These are phyloP conservation scores for Serpula lacrymans DNA, from an alignment of 768 basidiomycete genomes.

Conservation along the genomic window DNA sequence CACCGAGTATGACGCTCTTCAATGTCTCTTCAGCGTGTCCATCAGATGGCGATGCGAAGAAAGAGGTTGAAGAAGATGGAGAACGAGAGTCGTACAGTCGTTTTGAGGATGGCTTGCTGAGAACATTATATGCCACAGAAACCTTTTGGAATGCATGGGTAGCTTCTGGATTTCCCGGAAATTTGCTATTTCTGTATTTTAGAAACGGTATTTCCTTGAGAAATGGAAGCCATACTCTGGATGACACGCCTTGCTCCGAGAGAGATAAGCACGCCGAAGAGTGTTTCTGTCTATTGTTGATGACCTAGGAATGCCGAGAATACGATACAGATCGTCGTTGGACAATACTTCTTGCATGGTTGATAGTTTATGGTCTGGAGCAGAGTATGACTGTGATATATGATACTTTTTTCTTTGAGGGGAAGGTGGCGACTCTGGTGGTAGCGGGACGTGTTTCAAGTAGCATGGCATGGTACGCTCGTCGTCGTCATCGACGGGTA, in stretches of 20 bases:
- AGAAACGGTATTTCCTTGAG: slow-evolving; percentile 7
- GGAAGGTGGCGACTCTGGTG: slow-evolving; percentile 13
- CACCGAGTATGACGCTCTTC: slow-evolving; percentile 64
- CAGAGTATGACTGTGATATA: slow-evolving; percentile 1
- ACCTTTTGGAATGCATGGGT: slow-evolving; percentile 87
- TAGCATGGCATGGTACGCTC: slow-evolving; percentile 34
- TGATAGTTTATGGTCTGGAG: slow-evolving; percentile 7
- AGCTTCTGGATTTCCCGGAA: slow-evolving; percentile 67
- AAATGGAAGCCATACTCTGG: slow-evolving; percentile 66
- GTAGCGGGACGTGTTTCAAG: slow-evolving; percentile 21
- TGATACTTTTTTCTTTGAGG: slow-evolving; percentile 9
- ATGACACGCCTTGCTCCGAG: slow-evolving; percentile 73
- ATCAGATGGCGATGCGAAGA: slow-evolving; percentile 49
- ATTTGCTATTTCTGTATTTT: slow-evolving; percentile 57
- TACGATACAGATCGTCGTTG: slow-evolving; percentile 65
- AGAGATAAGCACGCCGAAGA: slow-evolving; percentile 73
- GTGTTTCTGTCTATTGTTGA: slow-evolving; percentile 53
- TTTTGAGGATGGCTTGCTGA: slow-evolving; percentile 68
- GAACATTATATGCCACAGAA: slow-evolving; percentile 77
- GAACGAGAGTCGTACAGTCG: slow-evolving; percentile 65
- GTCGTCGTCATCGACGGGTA: slow-evolving; percentile 55
- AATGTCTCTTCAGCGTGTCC: slow-evolving; percentile 78
- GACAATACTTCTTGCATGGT: slow-evolving; percentile 46
- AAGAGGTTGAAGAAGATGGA: slow-evolving; percentile 39
- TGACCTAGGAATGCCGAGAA: slow-evolving; percentile 61